Evolutionary conservation across 495 filamentous ascomycete species (phyloP).

Genomic region (Margaritispora aquatica): DNA sequence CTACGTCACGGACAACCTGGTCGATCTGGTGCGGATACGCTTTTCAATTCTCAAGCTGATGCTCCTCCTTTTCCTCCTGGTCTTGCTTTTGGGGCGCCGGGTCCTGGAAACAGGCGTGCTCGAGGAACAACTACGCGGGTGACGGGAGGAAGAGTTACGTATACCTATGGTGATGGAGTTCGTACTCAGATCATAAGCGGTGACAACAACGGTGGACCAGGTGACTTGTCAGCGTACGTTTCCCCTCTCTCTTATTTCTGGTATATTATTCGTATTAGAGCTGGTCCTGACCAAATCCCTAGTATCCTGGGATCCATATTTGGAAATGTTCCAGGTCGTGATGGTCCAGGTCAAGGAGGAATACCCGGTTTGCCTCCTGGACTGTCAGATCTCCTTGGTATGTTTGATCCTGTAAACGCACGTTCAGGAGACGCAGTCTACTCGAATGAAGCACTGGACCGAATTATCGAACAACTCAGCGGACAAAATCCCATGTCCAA

Average conservation of each 20-base stretch:
- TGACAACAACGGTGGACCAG: constrained; percentile 12
- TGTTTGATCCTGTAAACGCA: constrained; percentile 52
- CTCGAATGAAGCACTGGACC: constrained; percentile 83
- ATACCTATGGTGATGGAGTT: constrained; percentile 5
- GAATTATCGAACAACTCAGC: constrained; percentile 81
- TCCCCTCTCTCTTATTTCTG: constrained; percentile 14
- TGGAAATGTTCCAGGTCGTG: constrained; percentile 4
- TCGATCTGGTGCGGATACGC: constrained; percentile 23
- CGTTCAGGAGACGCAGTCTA: constrained; percentile 82
- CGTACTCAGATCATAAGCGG: constrained; percentile 8
- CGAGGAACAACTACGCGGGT: too few relatives aligned
- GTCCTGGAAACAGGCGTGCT: too few relatives aligned
- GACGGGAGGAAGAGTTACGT: constrained; percentile 19
- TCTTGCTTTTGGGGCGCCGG: too few relatives aligned
- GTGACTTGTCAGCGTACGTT: constrained; percentile 24
- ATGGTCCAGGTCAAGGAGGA: neutral
- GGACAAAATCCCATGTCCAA: constrained; percentile 69
- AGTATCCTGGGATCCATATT: constrained; percentile 21
- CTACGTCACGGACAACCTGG: constrained; percentile 20
- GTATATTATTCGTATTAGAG: constrained; percentile 17
- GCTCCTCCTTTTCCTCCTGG: too few relatives aligned
- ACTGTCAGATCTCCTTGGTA: constrained; percentile 32
- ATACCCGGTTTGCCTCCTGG: constrained; percentile 16
- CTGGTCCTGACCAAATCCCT: constrained; percentile 21
- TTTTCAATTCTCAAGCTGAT: constrained; percentile 13